phyloP scores from a whole-genome alignment of 2,329 filamentous ascomycete species.

The Lachnellula cervina region DNA sequence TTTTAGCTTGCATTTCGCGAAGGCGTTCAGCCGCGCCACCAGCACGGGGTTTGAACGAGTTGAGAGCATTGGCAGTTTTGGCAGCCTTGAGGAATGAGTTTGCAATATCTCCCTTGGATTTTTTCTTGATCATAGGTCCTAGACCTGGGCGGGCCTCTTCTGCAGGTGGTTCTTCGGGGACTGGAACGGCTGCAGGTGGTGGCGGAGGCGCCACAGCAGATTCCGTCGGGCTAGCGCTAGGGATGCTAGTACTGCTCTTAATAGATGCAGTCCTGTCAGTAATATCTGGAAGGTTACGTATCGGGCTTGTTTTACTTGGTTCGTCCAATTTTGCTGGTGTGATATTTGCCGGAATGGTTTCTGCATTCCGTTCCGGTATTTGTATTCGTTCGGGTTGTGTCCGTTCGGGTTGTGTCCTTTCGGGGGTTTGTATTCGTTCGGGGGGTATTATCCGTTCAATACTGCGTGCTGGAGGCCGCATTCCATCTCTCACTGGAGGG shows the following conservation, averaged over 20 bases:
- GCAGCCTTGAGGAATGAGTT: conserved; percentile 77
- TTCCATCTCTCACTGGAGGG: too few species aligned
- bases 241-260: conserved; percentile 7
- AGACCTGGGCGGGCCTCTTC: conserved; percentile 63
- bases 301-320: conserved; percentile 4
- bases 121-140: conserved; percentile 85
- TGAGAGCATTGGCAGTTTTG: conserved; percentile 52
- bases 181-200: conserved; percentile 1
- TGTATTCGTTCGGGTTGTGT: background rate
- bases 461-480: conserved; percentile 26
- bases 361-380: background rate
- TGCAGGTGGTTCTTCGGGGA: conserved; percentile 10
- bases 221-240: background rate
- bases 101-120: conserved; percentile 67
- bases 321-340: conserved; percentile 5
- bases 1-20: conserved; percentile 47
- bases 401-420: background rate
- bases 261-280: conserved; percentile 3
- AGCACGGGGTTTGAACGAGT: conserved; percentile 77
- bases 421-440: conserved; percentile 14
- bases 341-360: background rate
- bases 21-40: conserved; percentile 82
- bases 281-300: conserved; percentile 9
- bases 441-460: conserved; percentile 26
- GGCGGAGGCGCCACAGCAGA: conserved; percentile 5